phyloP scores from a whole-genome alignment of 345 rosid genomes.

The Dipteronia dyeriana region DNA sequence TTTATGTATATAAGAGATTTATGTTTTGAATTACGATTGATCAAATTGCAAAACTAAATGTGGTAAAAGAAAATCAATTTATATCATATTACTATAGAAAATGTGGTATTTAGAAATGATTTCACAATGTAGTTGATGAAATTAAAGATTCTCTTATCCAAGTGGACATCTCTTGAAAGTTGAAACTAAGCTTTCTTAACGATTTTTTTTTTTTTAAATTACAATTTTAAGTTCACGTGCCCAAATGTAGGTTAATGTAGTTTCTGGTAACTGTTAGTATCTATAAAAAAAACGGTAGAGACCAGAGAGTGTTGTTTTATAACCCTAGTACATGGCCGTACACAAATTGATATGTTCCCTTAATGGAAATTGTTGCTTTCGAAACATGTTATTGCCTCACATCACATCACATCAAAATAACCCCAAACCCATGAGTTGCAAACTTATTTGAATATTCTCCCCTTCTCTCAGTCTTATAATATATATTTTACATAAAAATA shows the following conservation, averaged over 20 bases:
- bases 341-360: conserved; percentile 22
- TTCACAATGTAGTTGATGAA: background rate
- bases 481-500: background rate
- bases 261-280: background rate
- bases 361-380: conserved; percentile 25
- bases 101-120: too few relatives aligned
- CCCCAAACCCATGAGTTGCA: conserved; percentile 9
- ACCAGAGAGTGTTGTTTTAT: background rate
- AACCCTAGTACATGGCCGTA: conserved; percentile 26
- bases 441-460: conserved; percentile 14
- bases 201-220: too few relatives aligned
- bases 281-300: background rate
- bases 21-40: too few relatives aligned
- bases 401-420: conserved; percentile 35
- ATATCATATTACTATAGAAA: too few relatives aligned
- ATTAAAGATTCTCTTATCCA: background rate
- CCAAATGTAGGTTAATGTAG: background rate
- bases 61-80: too few relatives aligned
- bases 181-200: too few relatives aligned
- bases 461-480: background rate
- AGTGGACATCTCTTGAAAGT: too few relatives aligned
- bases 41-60: too few relatives aligned
- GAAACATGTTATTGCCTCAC: conserved; percentile 20
- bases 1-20: too few relatives aligned
- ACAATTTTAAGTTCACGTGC: background rate